These are phyloP conservation scores for Hypoxylon trugodes DNA, from an alignment of 495 filamentous ascomycete genomes.

Conservation along the genomic window DNA sequence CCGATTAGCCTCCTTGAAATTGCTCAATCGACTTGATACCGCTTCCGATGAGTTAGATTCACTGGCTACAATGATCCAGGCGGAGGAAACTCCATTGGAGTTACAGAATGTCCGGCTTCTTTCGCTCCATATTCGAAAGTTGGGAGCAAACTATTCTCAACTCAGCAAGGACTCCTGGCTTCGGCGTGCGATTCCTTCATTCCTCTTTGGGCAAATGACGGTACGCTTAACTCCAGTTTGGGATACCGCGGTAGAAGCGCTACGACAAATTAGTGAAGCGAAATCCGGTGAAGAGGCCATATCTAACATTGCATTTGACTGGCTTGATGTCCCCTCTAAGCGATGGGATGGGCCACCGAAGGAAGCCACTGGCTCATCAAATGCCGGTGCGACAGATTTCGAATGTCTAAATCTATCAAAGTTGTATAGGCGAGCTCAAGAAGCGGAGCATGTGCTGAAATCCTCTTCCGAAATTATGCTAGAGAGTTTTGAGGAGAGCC, in stretches of 20 bases:
- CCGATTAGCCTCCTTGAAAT: slow-evolving; percentile 72
- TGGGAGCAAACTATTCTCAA: slow-evolving; percentile 68
- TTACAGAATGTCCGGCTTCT: slow-evolving; percentile 77
- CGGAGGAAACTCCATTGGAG: slow-evolving; percentile 79
- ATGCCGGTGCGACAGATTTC: slow-evolving; percentile 66
- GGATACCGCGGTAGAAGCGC: slow-evolving; percentile 78
- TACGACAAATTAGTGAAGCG: slow-evolving; percentile 77
- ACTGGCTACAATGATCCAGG: slow-evolving; percentile 66
- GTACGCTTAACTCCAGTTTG: slow-evolving; percentile 82
- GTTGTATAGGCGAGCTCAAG: slow-evolving; percentile 58
- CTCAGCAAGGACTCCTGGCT: slow-evolving; percentile 68
- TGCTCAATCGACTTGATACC: slow-evolving; percentile 63
- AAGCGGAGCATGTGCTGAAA: slow-evolving; percentile 49
- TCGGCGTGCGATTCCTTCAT: slow-evolving; percentile 74
- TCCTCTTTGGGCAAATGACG: slow-evolving; percentile 89
- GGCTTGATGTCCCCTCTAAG: slow-evolving; percentile 71
- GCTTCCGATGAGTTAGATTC: slow-evolving; percentile 50
- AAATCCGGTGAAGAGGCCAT: slow-evolving; percentile 77
- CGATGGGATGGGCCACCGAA: slow-evolving; percentile 50
- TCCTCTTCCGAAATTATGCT: slow-evolving; percentile 59
- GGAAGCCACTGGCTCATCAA: slow-evolving; percentile 10
- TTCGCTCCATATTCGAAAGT: slow-evolving; percentile 84
- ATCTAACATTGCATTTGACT: slow-evolving; percentile 76
- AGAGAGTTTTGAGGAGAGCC: slow-evolving; percentile 56
- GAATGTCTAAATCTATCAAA: slow-evolving; percentile 78